phyloP scores from a whole-genome alignment of 768 basidiomycete species.

The Lentinula aciculospora region DNA sequence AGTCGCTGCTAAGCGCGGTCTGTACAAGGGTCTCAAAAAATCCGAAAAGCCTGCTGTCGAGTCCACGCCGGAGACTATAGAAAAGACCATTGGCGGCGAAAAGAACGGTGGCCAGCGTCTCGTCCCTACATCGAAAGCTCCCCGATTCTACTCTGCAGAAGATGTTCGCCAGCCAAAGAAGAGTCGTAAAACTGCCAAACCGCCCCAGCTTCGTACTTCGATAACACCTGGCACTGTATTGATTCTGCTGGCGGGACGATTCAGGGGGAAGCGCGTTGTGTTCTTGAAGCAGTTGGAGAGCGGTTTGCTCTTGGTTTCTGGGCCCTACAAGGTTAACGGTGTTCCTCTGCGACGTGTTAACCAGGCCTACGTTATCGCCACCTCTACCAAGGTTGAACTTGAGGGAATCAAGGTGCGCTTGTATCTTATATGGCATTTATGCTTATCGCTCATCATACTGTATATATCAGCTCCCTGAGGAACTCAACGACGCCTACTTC shows the following conservation, averaged over 20 bases:
- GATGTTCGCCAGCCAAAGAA: constrained; percentile 90
- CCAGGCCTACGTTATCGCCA: constrained; percentile 98
- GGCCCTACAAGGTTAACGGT: constrained; percentile 97
- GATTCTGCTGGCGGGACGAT: constrained; percentile 95
- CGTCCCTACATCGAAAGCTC: constrained; percentile 79
- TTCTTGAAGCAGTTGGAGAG: constrained; percentile 94
- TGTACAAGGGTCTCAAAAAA: constrained; percentile 84
- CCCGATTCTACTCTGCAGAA: constrained; percentile 93
- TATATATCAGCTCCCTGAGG: constrained; percentile 63
- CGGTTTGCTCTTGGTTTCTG: constrained; percentile 92
- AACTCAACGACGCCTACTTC: constrained; percentile 94
- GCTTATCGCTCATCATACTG: constrained; percentile 1
- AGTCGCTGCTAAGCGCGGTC: constrained; percentile 73
- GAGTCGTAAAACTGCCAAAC: constrained; percentile 81
- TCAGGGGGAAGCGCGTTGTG: constrained; percentile 97
- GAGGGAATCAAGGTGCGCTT: constrained; percentile 60
- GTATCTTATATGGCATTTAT: background rate
- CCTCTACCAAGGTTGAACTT: constrained; percentile 89
- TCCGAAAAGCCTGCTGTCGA: constrained; percentile 57
- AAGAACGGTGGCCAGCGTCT: constrained; percentile 89
- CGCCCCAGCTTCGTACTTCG: constrained; percentile 72
- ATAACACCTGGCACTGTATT: constrained; percentile 94
- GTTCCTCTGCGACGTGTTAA: constrained; percentile 97
- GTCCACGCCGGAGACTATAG: constrained; percentile 57
- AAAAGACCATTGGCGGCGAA: constrained; percentile 81